Conservation (phyloP, 2,329 filamentous ascomycete genomes). For the Cladophialophora immunda region DNA sequence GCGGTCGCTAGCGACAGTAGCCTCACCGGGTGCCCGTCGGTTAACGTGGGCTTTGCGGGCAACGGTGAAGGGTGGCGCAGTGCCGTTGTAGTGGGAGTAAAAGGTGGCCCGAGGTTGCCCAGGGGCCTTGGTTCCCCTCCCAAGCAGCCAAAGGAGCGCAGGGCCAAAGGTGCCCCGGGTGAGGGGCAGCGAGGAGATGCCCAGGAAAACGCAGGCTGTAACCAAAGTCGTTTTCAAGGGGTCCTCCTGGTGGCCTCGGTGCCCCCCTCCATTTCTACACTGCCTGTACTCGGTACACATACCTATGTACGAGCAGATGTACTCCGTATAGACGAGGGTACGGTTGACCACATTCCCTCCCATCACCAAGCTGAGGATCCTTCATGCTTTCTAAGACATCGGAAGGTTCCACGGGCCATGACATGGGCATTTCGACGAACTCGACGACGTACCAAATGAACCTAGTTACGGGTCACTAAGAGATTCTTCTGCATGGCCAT, state of each 20-base stretch:
- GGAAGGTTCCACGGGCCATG: neutral
- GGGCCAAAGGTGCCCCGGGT: neutral
- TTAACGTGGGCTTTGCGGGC: constrained; percentile 3
- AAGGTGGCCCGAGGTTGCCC: constrained; percentile 3
- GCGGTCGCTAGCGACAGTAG: constrained; percentile 1
- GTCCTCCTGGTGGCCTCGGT: neutral
- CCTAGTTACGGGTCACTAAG: constrained; percentile 6
- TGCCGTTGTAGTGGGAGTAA: neutral
- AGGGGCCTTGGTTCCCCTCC: no score
- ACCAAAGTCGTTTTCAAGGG: neutral
- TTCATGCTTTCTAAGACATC: neutral
- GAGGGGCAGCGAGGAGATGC: neutral
- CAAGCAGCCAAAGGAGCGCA: neutral
- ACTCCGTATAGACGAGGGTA: no score
- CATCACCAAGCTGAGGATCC: neutral
- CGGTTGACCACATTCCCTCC: no score
- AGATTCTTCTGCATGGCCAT: neutral
- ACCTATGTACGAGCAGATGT: no score
- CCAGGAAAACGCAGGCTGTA: neutral
- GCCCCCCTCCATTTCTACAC: no score
- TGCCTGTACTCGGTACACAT: no score
- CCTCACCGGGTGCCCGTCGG: constrained; percentile 12
- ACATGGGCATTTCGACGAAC: neutral
- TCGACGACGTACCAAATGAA: neutral
- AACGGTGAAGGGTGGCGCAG: constrained; percentile 12